Evolutionary conservation across 2,329 filamentous ascomycete species (phyloP).

Genomic region (Ascochyta viciae-villosae): DNA sequence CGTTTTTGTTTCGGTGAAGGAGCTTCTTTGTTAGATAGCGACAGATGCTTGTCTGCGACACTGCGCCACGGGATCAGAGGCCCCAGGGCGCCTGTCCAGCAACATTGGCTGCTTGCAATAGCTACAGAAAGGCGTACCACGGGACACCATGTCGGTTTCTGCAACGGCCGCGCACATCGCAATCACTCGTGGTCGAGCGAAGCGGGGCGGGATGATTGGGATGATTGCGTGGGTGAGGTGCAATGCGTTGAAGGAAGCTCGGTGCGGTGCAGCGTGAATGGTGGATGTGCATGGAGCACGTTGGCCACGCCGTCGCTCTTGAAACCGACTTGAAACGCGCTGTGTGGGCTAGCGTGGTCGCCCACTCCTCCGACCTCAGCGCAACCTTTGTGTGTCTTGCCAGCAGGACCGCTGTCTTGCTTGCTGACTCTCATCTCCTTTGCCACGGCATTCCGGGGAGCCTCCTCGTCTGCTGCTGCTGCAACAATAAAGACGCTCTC

Average conservation of each 20-base stretch:
- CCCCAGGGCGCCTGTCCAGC: no score
- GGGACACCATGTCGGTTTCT: background rate
- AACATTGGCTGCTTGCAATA: no score
- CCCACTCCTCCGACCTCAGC: background rate
- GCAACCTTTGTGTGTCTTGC: constrained; percentile 9
- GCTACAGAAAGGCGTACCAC: no score
- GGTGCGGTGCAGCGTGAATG: no score
- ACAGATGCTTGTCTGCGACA: constrained; percentile 10
- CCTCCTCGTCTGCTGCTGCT: background rate
- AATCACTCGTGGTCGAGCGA: constrained; percentile 5
- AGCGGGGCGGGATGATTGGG: constrained; percentile 3
- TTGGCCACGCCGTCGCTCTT: no score
- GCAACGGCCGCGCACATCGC: constrained; percentile 7
- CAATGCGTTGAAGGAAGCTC: background rate
- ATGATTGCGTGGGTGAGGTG: constrained; percentile 1
- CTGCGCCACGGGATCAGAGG: constrained; percentile 5
- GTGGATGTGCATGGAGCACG: no score
- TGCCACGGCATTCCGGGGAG: constrained; percentile 6
- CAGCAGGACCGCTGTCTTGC: constrained; percentile 12
- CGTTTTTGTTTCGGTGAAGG: constrained; percentile 26
- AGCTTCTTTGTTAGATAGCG: background rate
- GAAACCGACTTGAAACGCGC: constrained; percentile 1
- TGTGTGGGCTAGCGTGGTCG: constrained; percentile 7
- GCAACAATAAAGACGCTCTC: constrained; percentile 11
- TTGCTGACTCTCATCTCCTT: constrained; percentile 9